Percentiles rank a stretch among this genome's conserved stretches.
These are phyloP conservation scores for Austropuccinia psidii DNA, from an alignment of 1,284 basidiomycete genomes.

Conservation along the genomic window DNA sequence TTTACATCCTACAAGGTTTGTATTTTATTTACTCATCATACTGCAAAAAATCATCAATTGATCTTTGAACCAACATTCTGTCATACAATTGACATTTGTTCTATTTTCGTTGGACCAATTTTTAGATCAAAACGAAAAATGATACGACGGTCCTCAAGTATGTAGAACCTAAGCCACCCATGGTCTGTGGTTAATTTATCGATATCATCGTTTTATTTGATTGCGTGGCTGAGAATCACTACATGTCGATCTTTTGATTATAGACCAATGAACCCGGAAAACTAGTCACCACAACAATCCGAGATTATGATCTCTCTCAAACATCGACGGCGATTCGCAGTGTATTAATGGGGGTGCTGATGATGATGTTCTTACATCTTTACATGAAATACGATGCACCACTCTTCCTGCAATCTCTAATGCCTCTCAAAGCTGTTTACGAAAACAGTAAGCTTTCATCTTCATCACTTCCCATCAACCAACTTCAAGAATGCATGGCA, in stretches of 20 bases:
- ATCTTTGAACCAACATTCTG: background rate
- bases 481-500: too few relatives aligned
- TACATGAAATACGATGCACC: conserved; percentile 71
- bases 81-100: background rate
- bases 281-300: conserved; percentile 81
- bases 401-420: conserved; percentile 79
- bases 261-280: conserved; percentile 66
- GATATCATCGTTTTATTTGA: background rate
- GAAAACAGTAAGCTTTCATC: conserved; percentile 56
- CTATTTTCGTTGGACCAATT: background rate
- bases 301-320: conserved; percentile 75
- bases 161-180: conserved; percentile 52
- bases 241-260: background rate
- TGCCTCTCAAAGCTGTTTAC: conserved; percentile 77
- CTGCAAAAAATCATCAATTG: background rate
- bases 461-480: background rate
- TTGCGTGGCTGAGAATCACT: background rate
- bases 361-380: conserved; percentile 62
- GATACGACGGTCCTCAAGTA: conserved; percentile 94
- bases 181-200: conserved; percentile 42
- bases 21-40: background rate
- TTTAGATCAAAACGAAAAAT: conserved; percentile 83
- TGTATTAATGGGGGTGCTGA: conserved; percentile 69
- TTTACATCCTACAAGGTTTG: conserved; percentile 60
- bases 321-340: conserved; percentile 49